Evolutionary conservation across 2,329 filamentous ascomycete genomes (phyloP).

Genomic region (Graphilbum ipis-grandicollis): DNA sequence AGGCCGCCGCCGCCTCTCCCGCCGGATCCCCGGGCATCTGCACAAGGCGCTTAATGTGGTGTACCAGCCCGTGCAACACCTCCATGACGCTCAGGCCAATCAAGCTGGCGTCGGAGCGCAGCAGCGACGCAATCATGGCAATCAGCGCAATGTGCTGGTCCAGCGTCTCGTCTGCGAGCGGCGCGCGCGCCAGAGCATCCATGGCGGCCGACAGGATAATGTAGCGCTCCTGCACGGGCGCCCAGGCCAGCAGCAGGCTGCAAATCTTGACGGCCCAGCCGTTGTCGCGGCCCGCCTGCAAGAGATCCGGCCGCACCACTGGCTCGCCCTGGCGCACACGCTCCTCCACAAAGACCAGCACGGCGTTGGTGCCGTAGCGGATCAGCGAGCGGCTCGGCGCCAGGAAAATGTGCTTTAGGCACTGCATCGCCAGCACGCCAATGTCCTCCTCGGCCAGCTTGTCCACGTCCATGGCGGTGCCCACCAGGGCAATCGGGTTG

Average conservation of each 20-base stretch:
- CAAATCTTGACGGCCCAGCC: conserved; percentile 77
- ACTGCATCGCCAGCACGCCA: conserved; percentile 67
- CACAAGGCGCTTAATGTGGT: conserved; percentile 64
- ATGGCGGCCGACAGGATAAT: conserved; percentile 70
- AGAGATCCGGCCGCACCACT: conserved; percentile 28
- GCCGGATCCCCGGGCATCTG: conserved; percentile 35
- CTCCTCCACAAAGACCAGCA: conserved; percentile 58
- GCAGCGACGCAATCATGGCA: conserved; percentile 62
- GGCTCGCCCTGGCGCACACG: conserved; percentile 32
- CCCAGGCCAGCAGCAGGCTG: conserved; percentile 66
- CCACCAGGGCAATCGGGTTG: conserved; percentile 56
- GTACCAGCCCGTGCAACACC: conserved; percentile 67
- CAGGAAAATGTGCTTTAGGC: conserved; percentile 71
- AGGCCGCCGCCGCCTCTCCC: conserved; percentile 5
- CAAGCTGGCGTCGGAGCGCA: conserved; percentile 79
- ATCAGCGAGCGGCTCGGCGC: conserved; percentile 71
- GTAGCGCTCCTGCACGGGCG: conserved; percentile 87
- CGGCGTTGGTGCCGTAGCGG: conserved; percentile 53
- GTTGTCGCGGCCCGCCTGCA: conserved; percentile 26
- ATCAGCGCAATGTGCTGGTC: conserved; percentile 59
- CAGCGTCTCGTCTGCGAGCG: conserved; percentile 53
- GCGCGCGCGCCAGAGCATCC: conserved; percentile 54
- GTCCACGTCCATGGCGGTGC: conserved; percentile 74
- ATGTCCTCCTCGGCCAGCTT: conserved; percentile 80
- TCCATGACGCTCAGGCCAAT: conserved; percentile 96